These are phyloP conservation scores for Globisporangium barbulae DNA, from an alignment of 352 stramenopile species.

Conservation along the genomic window DNA sequence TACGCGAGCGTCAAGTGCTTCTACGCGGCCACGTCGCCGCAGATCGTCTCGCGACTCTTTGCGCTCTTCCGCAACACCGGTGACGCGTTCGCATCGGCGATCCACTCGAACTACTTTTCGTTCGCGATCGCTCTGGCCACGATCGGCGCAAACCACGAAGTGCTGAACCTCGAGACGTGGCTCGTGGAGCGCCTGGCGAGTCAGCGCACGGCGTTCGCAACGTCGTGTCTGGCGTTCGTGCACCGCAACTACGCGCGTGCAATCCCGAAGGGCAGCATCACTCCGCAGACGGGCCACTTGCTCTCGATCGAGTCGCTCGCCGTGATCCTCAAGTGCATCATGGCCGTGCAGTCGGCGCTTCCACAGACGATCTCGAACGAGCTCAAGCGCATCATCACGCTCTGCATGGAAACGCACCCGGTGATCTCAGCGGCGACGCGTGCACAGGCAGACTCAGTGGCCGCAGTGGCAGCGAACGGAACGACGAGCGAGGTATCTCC, in stretches of 20 bases:
- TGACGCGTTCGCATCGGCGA: constrained; percentile 74
- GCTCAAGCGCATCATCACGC: constrained; percentile 77
- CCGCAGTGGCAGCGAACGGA: not conserved
- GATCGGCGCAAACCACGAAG: constrained; percentile 85
- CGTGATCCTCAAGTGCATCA: constrained; percentile 80
- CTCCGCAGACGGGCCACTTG: constrained; percentile 72
- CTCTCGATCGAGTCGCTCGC: constrained; percentile 83
- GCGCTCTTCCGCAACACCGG: constrained; percentile 83
- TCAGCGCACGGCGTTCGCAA: constrained; percentile 81
- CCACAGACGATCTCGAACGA: constrained; percentile 71
- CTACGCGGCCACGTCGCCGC: constrained; percentile 69
- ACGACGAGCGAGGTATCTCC: not conserved
- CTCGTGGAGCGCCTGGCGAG: constrained; percentile 74
- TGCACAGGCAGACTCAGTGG: constrained; percentile 30
- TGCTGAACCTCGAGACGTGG: constrained; percentile 82
- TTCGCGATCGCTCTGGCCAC: constrained; percentile 79
- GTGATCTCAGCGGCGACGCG: constrained; percentile 74
- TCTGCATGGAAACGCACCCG: constrained; percentile 81
- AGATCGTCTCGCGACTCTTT: constrained; percentile 82
- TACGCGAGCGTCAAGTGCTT: constrained; percentile 88
- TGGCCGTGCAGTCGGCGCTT: constrained; percentile 65
- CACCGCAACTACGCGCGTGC: constrained; percentile 82
- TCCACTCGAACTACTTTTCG: constrained; percentile 89
- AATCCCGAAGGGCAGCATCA: constrained; percentile 80
- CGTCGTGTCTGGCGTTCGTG: constrained; percentile 80